Conservation (phyloP, 2,329 filamentous ascomycete species). For the Sporothrix variecibatus region DNA sequence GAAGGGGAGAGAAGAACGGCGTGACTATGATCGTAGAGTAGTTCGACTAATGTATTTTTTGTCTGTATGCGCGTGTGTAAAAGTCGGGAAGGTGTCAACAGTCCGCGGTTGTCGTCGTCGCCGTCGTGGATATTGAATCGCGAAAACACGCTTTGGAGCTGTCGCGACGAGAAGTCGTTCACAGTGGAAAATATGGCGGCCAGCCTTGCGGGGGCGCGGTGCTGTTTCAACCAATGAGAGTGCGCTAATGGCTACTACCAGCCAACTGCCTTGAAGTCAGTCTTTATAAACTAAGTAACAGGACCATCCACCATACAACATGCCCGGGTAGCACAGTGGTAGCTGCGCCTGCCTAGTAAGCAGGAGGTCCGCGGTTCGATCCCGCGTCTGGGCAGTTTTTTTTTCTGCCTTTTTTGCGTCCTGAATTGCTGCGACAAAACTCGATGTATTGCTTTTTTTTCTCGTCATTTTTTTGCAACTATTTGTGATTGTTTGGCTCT, state of each 20-base stretch:
- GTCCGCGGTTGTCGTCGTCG: not conserved
- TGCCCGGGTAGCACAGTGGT: constrained; percentile 33
- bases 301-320: not conserved
- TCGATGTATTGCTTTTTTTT: not conserved
- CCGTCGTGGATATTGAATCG: not conserved
- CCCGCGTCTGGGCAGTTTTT: constrained; percentile 31
- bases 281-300: not conserved
- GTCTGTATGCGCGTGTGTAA: not conserved
- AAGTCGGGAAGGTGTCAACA: too few relatives aligned
- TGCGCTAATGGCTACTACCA: too few relatives aligned
- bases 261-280: too few relatives aligned
- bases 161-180: constrained; percentile 13
- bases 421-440: not conserved
- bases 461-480: not conserved
- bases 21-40: not conserved
- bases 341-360: constrained; percentile 33
- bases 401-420: constrained; percentile 7
- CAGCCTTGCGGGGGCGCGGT: constrained; percentile 7
- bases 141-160: constrained; percentile 12
- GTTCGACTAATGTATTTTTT: not conserved
- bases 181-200: constrained; percentile 5
- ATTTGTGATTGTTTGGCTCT: not conserved
- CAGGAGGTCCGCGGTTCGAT: constrained; percentile 34
- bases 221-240: not conserved
- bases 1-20: not conserved